phyloP scores from a whole-genome alignment of 495 filamentous ascomycete genomes.

The Penicillium samsonianum region DNA sequence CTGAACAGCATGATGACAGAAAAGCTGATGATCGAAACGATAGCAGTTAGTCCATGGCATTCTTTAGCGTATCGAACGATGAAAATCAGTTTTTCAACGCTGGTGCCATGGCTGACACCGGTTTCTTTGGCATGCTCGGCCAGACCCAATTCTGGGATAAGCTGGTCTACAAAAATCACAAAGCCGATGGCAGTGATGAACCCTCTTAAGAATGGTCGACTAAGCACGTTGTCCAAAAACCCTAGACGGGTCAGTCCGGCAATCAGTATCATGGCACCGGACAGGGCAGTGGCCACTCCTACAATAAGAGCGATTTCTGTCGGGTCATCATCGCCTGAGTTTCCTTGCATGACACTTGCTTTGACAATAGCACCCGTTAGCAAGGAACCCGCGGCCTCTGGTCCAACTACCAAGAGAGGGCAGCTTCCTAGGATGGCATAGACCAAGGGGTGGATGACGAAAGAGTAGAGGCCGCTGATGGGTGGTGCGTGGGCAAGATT shows the following conservation, averaged over 20 bases:
- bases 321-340: conserved; percentile 69
- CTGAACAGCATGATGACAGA: conserved; percentile 83
- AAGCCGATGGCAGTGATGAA: conserved; percentile 97
- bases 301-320: conserved; percentile 75
- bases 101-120: conserved; percentile 76
- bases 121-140: conserved; percentile 56
- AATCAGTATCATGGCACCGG: conserved; percentile 80
- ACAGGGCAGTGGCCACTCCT: conserved; percentile 84
- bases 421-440: conserved; percentile 92
- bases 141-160: conserved; percentile 87
- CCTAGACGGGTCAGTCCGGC: conserved; percentile 85
- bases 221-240: conserved; percentile 92
- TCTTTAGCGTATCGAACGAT: conserved; percentile 63
- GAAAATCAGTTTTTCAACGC: conserved; percentile 80
- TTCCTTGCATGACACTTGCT: conserved; percentile 66
- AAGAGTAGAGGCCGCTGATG: conserved; percentile 93
- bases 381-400: conserved; percentile 90
- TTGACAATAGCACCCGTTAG: conserved; percentile 86
- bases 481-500: conserved; percentile 93
- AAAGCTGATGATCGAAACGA: conserved; percentile 78
- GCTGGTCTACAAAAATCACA: conserved; percentile 92
- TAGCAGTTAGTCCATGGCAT: conserved; percentile 70
- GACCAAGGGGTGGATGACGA: conserved; percentile 85
- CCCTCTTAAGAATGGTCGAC: conserved; percentile 85
- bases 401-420: conserved; percentile 91